Base-by-base conservation (phyloP, 352 stramenopile species). In the Pythium angustatum region DNA sequence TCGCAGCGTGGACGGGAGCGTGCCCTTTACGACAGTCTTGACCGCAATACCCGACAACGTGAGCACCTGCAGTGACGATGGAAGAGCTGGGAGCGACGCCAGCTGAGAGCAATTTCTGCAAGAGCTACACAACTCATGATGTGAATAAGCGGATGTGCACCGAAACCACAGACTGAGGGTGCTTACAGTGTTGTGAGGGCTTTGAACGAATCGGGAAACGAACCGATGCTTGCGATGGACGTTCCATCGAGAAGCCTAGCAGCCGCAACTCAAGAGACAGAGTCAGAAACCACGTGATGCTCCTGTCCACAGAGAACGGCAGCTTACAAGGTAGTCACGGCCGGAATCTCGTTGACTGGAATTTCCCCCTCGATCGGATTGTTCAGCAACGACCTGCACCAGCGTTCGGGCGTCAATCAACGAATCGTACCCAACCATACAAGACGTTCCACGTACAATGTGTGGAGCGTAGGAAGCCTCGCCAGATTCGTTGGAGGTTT, bases 221-320 rank as follows among this genome's bases (percentile, higher is more conserved):
- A 4, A n/a, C 22, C 52, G 36, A 59, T 2, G 5, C 24, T 28
- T 3, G 24, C 19, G 24, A 59, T 59, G 2, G 6, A 27, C 7
- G 52, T 59, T 22, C 36, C 52, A 26, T 59, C 52, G 1, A 59
- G 52, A 38, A 19, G 26, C 41, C 52, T 59, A 36, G n/a, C n/a
- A n/a, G n/a, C n/a, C n/a, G n/a, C n/a, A 22, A 43, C 11, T 3
- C 8, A 43, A 19, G 3, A 36, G 28, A 9, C 33, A 38, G 14
- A 7, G 14, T 38, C 14, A 38, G 33, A 38, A 7, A 47, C 40
- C 40, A 27, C 24, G 15, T 8, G 6, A 12, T 5, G 24, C 5
- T 47, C 12, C 11, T 1, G 22, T 22, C 5, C 38, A 22, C 8
- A 21, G 10, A 22, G 38, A 14, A 33, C 14, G 8, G 21, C 17